These are phyloP conservation scores for Colletotrichum plurivorum DNA, from an alignment of 2,329 filamentous ascomycete species.

Conservation along the genomic window DNA sequence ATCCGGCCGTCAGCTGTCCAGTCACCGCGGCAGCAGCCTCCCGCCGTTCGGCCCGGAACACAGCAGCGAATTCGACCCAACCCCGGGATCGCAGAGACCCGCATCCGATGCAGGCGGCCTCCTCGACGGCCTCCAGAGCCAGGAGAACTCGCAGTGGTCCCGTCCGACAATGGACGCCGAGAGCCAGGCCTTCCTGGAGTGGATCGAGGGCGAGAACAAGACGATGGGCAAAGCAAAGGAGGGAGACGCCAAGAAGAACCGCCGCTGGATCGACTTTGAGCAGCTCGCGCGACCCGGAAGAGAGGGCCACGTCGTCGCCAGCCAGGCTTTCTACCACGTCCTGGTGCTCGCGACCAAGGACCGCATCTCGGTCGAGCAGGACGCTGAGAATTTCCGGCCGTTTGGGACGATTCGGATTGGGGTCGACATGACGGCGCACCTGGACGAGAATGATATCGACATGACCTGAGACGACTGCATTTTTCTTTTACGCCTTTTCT, in stretches of 20 bases:
- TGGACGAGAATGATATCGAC: not conserved
- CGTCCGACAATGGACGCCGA: constrained; percentile 59
- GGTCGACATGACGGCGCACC: constrained; percentile 26
- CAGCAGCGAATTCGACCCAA: constrained; percentile 45
- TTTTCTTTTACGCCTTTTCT: not conserved
- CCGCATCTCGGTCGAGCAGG: constrained; percentile 74
- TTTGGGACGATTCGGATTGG: constrained; percentile 66
- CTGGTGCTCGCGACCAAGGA: constrained; percentile 79
- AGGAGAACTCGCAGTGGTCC: constrained; percentile 50
- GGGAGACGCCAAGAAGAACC: constrained; percentile 48
- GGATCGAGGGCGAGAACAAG: constrained; percentile 54
- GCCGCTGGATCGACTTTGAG: constrained; percentile 75
- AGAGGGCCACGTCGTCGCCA: constrained; percentile 71
- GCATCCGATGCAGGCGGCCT: constrained; percentile 46
- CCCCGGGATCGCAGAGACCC: constrained; percentile 48
- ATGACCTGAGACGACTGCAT: not conserved
- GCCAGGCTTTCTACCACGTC: constrained; percentile 83
- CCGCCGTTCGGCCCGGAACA: constrained; percentile 58
- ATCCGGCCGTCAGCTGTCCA: constrained; percentile 46
- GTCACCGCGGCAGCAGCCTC: constrained; percentile 55
- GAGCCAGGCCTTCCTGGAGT: constrained; percentile 62
- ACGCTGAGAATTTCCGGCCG: constrained; percentile 52
- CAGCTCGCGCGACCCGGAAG: constrained; percentile 73
- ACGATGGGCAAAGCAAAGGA: constrained; percentile 48
- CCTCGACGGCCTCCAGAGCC: constrained; percentile 32